Evolutionary conservation across 208 protist genomes (phyloP), one percentile per base, ranked within the genome.

Genomic region (Acanthamoeba lenticulata): DNA sequence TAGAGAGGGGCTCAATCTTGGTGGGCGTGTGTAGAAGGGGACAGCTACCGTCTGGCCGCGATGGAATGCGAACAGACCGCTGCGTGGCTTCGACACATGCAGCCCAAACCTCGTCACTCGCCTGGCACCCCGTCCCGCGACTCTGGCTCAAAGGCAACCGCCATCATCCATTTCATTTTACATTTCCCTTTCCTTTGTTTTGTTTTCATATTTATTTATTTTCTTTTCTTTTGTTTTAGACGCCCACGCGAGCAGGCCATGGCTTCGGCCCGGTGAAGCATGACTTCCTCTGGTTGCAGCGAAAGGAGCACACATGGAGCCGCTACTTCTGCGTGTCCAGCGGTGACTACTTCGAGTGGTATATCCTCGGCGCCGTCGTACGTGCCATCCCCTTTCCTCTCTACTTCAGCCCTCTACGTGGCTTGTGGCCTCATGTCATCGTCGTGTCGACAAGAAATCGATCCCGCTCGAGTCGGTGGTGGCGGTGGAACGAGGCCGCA

Each of bases 291-390:
- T 90, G 83, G 83, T 15, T 90, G n/a, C 45, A 67, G 83, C 83
- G 83, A 27, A 60, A 90, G 55, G 55, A 90, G 32, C 34, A 90
- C 55, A 42, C 83, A 15, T 90, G 83, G 83, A 67, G n/a, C 36
- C 83, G 83, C 32, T 90, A 90, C 83, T 90, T 90, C 55, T 90
- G 83, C 24, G 83, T 90, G 45, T 34, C 83, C 11, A 69, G 45
- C 38, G 83, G 55, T 0, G 55, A 90, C 32, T 90, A 90, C 83
- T 24, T 90, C 2, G 83, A 90, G 55, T 90, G 83, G 83, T 90
- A 69, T 21, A 90, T 45, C 6, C 83, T 90, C 21, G 83, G 83
- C 7, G 17, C 42, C n/a, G 49, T 90, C 27, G 83, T 90, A 90
- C 42, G 47, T 60, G 6, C 21, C 7, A 38, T 79, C 57, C 15